phyloP scores from a whole-genome alignment of 2,329 filamentous ascomycete genomes.

The Nothophaeocryptopus gaeumannii region DNA sequence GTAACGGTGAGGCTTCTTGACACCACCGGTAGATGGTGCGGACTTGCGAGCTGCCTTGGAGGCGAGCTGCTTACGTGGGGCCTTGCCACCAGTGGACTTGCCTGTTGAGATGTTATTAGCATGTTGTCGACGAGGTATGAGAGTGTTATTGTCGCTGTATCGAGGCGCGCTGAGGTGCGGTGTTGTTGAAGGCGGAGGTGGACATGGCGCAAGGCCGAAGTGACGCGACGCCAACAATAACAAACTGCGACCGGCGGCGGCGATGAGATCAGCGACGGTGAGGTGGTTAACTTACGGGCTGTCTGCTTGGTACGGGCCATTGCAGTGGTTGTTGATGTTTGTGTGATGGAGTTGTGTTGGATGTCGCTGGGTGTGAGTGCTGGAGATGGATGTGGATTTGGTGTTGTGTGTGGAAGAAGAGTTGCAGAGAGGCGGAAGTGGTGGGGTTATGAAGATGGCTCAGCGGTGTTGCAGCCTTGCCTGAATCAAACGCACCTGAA shows the following conservation, averaged over 20 bases:
- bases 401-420: conserved; percentile 20
- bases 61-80: conserved; percentile 89
- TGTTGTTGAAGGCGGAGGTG: conserved; percentile 9
- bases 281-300: conserved; percentile 48
- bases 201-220: conserved; percentile 23
- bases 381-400: conserved; percentile 18
- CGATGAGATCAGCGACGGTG: conserved; percentile 23
- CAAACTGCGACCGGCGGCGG: conserved; percentile 27
- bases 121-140: conserved; percentile 16
- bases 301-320: conserved; percentile 58
- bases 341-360: conserved; percentile 26
- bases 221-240: conserved; percentile 20
- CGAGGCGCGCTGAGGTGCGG: conserved; percentile 18
- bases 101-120: conserved; percentile 48
- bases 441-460: conserved; percentile 8
- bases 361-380: conserved; percentile 16
- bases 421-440: conserved; percentile 15
- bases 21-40: conserved; percentile 84
- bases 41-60: conserved; percentile 99
- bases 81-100: conserved; percentile 74
- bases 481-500: no score
- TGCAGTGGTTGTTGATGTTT: conserved; percentile 33
- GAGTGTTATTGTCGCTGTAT: conserved; percentile 20
- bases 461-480: no score
- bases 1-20: conserved; percentile 57